Conservation (phyloP, 176 grass and related monocot genomes). For the Musa troglodytarum region DNA sequence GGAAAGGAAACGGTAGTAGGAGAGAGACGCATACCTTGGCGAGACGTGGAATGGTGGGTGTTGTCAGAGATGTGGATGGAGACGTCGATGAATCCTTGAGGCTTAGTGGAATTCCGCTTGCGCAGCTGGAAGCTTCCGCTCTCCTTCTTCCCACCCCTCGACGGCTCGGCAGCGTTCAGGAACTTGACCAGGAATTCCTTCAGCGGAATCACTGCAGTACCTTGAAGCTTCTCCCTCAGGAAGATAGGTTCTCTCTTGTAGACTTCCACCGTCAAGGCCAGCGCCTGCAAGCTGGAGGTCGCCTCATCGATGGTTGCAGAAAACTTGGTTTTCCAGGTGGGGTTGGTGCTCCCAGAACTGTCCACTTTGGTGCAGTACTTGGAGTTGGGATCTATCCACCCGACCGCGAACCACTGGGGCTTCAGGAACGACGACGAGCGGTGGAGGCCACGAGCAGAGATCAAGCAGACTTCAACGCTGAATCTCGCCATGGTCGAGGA, state of each 20-base stretch:
- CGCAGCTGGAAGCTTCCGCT: conserved; percentile 69
- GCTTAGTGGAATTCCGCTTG: conserved; percentile 56
- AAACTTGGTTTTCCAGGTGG: conserved; percentile 83
- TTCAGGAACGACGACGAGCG: conserved; percentile 39
- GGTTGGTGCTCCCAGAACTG: conserved; percentile 41
- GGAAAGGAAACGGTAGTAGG: neutral
- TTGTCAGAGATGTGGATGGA: conserved; percentile 52
- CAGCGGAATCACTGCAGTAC: conserved; percentile 46
- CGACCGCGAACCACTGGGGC: conserved; percentile 59
- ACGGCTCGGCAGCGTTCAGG: conserved; percentile 6
- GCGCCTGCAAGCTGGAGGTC: conserved; percentile 12
- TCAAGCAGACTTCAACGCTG: conserved; percentile 56
- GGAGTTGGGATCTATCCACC: conserved; percentile 47
- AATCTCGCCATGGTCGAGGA: conserved; percentile 33
- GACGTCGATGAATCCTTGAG: conserved; percentile 67
- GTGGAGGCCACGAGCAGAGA: conserved; percentile 49
- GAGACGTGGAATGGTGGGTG: conserved; percentile 14
- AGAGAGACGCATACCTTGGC: conserved; percentile 26
- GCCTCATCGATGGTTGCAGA: conserved; percentile 24
- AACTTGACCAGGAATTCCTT: conserved; percentile 58
- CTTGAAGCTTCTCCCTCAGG: conserved; percentile 67
- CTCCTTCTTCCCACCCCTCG: conserved; percentile 31
- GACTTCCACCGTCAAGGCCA: conserved; percentile 64
- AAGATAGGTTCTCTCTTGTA: conserved; percentile 84
- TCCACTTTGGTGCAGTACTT: conserved; percentile 94